phyloP scores from a whole-genome alignment of 768 basidiomycete genomes.

The Roridomyces roridus region DNA sequence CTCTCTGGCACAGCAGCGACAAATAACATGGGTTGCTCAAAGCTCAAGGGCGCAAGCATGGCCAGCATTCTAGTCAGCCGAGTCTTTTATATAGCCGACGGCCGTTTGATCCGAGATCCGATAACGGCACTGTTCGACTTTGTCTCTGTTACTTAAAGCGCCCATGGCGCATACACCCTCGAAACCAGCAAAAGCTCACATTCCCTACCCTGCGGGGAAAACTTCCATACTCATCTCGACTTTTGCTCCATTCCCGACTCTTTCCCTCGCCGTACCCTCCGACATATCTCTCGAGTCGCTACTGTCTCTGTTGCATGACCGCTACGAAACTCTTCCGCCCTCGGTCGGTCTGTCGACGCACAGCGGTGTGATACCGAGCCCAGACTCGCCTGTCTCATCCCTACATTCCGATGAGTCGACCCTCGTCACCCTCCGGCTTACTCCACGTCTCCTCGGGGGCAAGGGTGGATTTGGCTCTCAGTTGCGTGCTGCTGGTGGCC shows the following conservation, averaged over 20 bases:
- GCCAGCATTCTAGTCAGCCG: too few species aligned
- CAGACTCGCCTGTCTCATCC: slow-evolving; percentile 34
- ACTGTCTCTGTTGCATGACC: slow-evolving; percentile 48
- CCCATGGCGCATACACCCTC: too few species aligned
- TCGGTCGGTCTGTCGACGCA: slow-evolving; percentile 49
- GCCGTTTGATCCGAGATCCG: too few species aligned
- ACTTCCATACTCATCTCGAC: slow-evolving; percentile 57
- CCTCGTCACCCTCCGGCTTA: slow-evolving; percentile 74
- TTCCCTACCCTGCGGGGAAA: too few species aligned
- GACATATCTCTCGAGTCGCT: slow-evolving; percentile 48
- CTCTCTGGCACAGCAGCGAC: too few species aligned
- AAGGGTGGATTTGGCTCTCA: slow-evolving; percentile 99
- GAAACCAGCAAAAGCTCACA: too few species aligned
- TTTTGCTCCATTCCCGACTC: slow-evolving; percentile 65
- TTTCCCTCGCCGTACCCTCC: slow-evolving; percentile 52
- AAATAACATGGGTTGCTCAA: too few species aligned
- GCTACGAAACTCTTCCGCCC: slow-evolving; percentile 54
- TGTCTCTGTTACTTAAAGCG: too few species aligned
- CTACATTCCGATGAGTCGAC: slow-evolving; percentile 31
- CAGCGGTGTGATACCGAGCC: slow-evolving; percentile 45
- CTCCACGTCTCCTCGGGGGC: slow-evolving; percentile 80
- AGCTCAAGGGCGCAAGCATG: too few species aligned
- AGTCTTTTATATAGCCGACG: too few species aligned
- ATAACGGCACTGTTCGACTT: too few species aligned
- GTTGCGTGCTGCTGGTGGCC: slow-evolving; percentile 93